Evolutionary conservation across 2,329 filamentous ascomycete genomes (phyloP), one percentile per base, ranked within the genome.

Genomic region (Annulohypoxylon truncatum): DNA sequence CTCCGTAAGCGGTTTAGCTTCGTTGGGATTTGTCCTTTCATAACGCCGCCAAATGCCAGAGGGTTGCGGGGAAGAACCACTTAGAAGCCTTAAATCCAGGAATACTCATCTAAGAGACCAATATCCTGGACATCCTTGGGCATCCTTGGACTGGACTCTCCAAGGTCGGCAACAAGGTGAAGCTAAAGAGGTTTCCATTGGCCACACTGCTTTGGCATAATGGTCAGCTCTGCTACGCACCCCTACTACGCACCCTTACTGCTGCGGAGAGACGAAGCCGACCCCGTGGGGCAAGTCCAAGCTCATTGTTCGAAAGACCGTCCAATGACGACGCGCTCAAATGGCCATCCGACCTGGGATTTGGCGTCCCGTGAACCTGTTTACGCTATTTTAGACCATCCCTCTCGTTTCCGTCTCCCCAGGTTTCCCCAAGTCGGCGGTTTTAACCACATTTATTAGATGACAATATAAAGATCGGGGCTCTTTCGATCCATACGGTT

Each of bases 391-490:
- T 67, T 60, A 54, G 46, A 29, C 48, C 53, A 42, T 47, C 42
- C 63, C 58, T 55, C 22, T 15, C 7, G 10, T 42, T 18, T 18
- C 8, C 26, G 58, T 50, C 29, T 51, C 20, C 28, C 18, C 33
- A 31, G 15, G 15, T 35, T 28, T 61, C 68, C 61, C 59, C 64
- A 42, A 53, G 68, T 76, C 74, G 74, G 70, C 71, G 73, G 72
- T 74, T 74, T 74, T 76, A 68, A 69, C 74, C 72, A 68, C 72
- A 69, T 73, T 67, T 64, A 69, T 66, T 61, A 69, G 71, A 72
- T 33, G 60, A 72, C 68, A 59, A 44, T 63, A 55, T 64, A 56
- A 28, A 54, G 57, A 42, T 64, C 68, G 52, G 71, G 67, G 60
- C 61, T 64, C 40, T 18, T 26, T 66, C 13, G 44, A 61, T 59